phyloP scores from a whole-genome alignment of 352 stramenopile genomes.

The Phytophthora nicotianae region DNA sequence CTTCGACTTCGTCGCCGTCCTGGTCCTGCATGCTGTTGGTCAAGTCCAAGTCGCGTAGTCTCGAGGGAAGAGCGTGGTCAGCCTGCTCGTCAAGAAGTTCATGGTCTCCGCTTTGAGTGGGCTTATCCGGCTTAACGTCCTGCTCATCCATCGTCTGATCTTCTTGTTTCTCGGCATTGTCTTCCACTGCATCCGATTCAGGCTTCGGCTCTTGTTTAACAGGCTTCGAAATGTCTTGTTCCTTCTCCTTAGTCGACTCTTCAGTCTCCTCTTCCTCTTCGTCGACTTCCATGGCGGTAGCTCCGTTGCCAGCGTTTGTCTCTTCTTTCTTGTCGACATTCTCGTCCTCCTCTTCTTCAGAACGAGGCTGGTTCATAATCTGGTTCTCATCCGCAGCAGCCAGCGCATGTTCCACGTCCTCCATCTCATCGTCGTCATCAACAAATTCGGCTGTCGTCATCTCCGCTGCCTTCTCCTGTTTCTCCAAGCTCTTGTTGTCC shows the following conservation, averaged over 20 bases:
- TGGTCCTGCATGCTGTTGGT: constrained; percentile 36
- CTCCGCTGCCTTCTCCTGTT: constrained; percentile 38
- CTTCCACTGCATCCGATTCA: constrained; percentile 19
- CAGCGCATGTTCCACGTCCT: constrained; percentile 68
- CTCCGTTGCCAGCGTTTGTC: constrained; percentile 39
- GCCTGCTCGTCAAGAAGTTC: constrained; percentile 46
- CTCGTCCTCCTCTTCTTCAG: constrained; percentile 60
- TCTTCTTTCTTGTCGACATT: constrained; percentile 42
- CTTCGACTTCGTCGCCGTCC: constrained; percentile 43
- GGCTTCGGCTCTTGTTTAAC: constrained; percentile 36
- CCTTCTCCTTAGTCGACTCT: constrained; percentile 34
- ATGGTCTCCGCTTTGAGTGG: constrained; percentile 26
- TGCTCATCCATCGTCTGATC: constrained; percentile 29
- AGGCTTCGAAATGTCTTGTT: constrained; percentile 38
- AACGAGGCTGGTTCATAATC: constrained; percentile 59
- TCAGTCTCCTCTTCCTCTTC: constrained; percentile 55
- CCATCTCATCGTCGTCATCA: constrained; percentile 68
- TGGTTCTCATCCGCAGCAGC: constrained; percentile 73
- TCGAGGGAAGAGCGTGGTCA: constrained; percentile 34
- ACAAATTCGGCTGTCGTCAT: constrained; percentile 74
- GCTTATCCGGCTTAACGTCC: constrained; percentile 34
- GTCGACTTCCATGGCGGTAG: constrained; percentile 69
- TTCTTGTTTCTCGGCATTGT: constrained; percentile 29
- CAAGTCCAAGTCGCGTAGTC: constrained; percentile 45
- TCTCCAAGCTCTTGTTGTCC: constrained; percentile 42